These are phyloP conservation scores for Lycium ferocissimum DNA, from an alignment of 257 asterid species.

Conservation along the genomic window DNA sequence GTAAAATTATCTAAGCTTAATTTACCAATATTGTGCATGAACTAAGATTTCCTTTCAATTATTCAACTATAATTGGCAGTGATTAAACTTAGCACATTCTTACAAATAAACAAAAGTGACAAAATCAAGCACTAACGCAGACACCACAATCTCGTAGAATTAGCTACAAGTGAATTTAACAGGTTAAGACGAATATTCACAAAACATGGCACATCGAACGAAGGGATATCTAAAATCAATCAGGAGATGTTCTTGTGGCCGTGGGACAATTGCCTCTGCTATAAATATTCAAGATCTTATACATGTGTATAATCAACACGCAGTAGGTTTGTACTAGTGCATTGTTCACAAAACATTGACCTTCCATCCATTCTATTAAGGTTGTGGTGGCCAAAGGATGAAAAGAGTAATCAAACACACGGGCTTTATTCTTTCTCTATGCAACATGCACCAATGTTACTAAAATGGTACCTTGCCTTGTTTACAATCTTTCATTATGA, in stretches of 20 bases:
- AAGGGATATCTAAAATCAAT: not conserved
- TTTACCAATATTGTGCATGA: not conserved
- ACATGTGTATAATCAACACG: not conserved
- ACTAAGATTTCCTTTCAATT: not conserved
- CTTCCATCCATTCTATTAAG: no score
- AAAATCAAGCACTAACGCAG: not conserved
- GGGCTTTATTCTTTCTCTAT: not conserved
- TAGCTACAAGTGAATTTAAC: slow-evolving; percentile 1
- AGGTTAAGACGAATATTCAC: not conserved
- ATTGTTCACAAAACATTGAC: no score
- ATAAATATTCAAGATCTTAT: not conserved
- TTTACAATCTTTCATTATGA: not conserved
- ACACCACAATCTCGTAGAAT: not conserved
- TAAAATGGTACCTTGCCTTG: not conserved
- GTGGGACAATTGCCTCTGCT: not conserved
- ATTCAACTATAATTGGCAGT: not conserved
- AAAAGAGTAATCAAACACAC: no score
- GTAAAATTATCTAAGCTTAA: not conserved
- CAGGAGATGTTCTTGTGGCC: not conserved
- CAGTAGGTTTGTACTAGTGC: not conserved
- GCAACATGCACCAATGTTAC: not conserved
- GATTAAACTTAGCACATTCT: not conserved
- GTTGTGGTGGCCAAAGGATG: no score
- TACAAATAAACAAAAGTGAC: not conserved
- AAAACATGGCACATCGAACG: not conserved